phyloP scores from a whole-genome alignment of 202 grass and related monocot genomes.

The Panicum hallii region DNA sequence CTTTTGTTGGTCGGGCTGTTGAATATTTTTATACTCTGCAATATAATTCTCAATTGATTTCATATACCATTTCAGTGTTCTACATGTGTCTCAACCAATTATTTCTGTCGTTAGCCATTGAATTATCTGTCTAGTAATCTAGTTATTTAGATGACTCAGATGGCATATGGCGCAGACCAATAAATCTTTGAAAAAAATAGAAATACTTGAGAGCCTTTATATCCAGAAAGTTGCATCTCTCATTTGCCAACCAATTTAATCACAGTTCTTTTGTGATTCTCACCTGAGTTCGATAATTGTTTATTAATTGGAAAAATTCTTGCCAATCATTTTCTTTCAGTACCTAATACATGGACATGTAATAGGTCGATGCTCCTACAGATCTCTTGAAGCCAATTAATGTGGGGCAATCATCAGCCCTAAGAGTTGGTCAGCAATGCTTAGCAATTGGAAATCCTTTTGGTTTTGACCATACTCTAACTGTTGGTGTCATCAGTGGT shows the following conservation, averaged over 20 bases:
- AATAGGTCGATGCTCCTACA: slow-evolving; percentile 79
- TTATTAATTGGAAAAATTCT: slow-evolving; percentile 27
- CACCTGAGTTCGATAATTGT: slow-evolving; percentile 27
- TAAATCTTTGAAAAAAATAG: not conserved
- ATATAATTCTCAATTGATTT: not conserved
- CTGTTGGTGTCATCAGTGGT: slow-evolving; percentile 94
- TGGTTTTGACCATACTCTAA: slow-evolving; percentile 96
- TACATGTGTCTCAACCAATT: not conserved
- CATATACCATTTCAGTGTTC: not conserved
- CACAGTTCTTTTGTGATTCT: slow-evolving; percentile 23
- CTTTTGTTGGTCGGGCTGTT: not conserved
- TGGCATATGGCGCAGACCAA: not conserved
- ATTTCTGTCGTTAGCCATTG: not conserved
- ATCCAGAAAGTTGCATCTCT: not conserved
- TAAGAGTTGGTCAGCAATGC: slow-evolving; percentile 98
- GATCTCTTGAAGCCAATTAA: slow-evolving; percentile 89
- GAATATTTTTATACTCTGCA: not conserved
- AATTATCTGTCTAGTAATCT: not conserved
- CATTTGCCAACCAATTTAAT: not conserved
- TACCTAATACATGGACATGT: slow-evolving; percentile 38
- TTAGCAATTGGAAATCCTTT: slow-evolving; percentile 98
- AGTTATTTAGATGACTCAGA: not conserved
- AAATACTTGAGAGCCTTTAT: not conserved
- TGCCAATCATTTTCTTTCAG: slow-evolving; percentile 14
- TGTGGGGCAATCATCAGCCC: slow-evolving; percentile 74